phyloP scores from a whole-genome alignment of 352 stramenopile species.

The Phytophthora megakarya region DNA sequence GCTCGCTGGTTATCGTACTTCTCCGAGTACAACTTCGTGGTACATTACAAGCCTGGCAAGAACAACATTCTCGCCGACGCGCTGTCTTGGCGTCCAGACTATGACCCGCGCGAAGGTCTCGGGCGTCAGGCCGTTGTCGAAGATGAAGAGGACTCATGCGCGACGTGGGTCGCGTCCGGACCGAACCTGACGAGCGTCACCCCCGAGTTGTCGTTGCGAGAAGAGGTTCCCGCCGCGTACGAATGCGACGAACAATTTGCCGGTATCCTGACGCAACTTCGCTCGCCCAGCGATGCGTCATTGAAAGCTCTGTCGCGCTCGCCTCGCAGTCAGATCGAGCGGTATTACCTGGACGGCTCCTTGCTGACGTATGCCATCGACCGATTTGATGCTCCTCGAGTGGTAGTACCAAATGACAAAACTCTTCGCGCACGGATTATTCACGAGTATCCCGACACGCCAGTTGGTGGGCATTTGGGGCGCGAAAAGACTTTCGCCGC shows the following conservation, averaged over 20 bases:
- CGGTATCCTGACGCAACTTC: background rate
- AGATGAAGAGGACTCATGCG: background rate
- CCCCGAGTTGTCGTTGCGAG: background rate
- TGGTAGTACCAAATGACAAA: too few relatives aligned
- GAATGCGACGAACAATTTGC: background rate
- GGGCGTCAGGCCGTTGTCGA: background rate
- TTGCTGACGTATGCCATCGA: too few relatives aligned
- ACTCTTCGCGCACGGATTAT: too few relatives aligned
- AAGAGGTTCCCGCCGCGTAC: constrained; percentile 5
- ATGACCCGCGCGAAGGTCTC: background rate
- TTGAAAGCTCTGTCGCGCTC: background rate
- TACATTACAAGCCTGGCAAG: constrained; percentile 15
- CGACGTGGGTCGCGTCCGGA: background rate
- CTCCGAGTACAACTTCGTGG: constrained; percentile 18
- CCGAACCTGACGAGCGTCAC: background rate
- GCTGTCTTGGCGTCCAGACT: constrained; percentile 28
- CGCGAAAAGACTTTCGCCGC: too few relatives aligned
- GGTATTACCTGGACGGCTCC: too few relatives aligned
- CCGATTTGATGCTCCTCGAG: too few relatives aligned
- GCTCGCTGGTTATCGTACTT: too few relatives aligned
- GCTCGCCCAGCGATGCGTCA: background rate
- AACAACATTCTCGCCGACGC: constrained; percentile 33
- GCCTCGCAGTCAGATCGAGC: background rate
- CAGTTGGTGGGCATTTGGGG: too few relatives aligned
- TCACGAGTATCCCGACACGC: too few relatives aligned